phyloP scores from a whole-genome alignment of 2,329 filamentous ascomycete genomes.

The Xylaria arbuscula region DNA sequence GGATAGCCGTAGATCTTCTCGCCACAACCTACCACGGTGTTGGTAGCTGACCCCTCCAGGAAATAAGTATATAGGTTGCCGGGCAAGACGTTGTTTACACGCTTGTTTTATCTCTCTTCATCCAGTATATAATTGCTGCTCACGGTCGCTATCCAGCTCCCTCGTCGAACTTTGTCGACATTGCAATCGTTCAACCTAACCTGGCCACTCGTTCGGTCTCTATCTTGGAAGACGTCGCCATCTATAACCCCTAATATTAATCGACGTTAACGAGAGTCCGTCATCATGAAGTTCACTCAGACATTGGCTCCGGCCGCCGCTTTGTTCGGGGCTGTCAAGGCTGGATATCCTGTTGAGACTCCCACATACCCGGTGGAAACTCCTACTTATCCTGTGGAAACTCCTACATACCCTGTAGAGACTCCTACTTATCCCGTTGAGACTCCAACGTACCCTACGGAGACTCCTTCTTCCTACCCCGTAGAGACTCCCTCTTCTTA shows the following conservation, averaged over 20 bases:
- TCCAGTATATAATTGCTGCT: conserved; percentile 42
- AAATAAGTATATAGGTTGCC: conserved; percentile 43
- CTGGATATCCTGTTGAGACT: conserved; percentile 32
- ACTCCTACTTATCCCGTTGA: conserved; percentile 24
- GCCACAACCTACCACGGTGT: conserved; percentile 40
- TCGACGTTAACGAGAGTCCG: conserved; percentile 31
- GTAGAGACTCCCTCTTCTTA: conserved; percentile 15
- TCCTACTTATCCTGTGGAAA: conserved; percentile 21
- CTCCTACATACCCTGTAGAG: conserved; percentile 17
- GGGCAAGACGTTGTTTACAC: conserved; percentile 25
- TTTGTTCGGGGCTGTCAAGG: conserved; percentile 48
- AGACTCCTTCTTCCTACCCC: conserved; percentile 9
- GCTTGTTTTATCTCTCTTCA: conserved; percentile 25
- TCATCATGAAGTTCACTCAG: conserved; percentile 53
- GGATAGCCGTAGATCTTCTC: conserved; percentile 41
- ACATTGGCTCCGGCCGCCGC: conserved; percentile 50
- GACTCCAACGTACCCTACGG: conserved; percentile 26
- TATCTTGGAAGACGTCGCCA: conserved; percentile 39
- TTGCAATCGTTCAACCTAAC: conserved; percentile 33
- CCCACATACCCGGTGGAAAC: conserved; percentile 9
- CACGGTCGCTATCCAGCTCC: conserved; percentile 44
- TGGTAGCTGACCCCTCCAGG: conserved; percentile 36
- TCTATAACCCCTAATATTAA: conserved; percentile 42
- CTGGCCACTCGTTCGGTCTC: conserved; percentile 39
- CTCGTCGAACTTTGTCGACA: conserved; percentile 37